Evolutionary conservation across 768 basidiomycete genomes (phyloP).

Genomic region (Epithele typhae): DNA sequence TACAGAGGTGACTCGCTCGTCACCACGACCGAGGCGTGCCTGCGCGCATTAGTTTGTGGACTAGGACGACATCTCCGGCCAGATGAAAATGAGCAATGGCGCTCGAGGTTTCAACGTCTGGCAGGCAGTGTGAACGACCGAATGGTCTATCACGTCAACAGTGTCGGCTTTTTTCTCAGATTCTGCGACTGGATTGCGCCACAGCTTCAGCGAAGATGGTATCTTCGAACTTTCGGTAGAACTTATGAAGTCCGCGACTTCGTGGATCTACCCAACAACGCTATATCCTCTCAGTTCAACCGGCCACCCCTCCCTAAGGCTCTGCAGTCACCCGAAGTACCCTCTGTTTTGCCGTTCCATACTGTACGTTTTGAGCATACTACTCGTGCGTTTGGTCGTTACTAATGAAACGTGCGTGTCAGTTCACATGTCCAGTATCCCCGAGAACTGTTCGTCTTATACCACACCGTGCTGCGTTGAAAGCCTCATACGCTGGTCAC

Average conservation of each 20-base stretch:
- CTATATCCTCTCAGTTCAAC: slow-evolving; percentile 12
- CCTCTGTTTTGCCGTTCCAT: slow-evolving; percentile 46
- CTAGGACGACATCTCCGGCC: slow-evolving; percentile 21
- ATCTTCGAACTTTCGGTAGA: slow-evolving; percentile 34
- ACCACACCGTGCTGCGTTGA: slow-evolving; percentile 43
- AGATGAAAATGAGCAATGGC: slow-evolving; percentile 29
- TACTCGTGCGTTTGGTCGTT: not conserved
- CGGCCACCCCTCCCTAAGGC: slow-evolving; percentile 18
- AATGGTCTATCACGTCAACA: slow-evolving; percentile 26
- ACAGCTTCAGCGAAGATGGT: slow-evolving; percentile 39
- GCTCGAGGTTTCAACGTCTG: slow-evolving; percentile 27
- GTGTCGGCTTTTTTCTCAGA: slow-evolving; percentile 41
- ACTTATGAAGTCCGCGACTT: slow-evolving; percentile 17
- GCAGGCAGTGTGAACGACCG: slow-evolving; percentile 21
- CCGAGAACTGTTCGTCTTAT: slow-evolving; percentile 40
- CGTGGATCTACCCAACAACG: slow-evolving; percentile 5
- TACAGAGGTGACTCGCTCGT: slow-evolving; percentile 23
- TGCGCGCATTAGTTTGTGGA: slow-evolving; percentile 29
- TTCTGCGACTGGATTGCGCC: slow-evolving; percentile 41
- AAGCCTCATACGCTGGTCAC: slow-evolving; percentile 39
- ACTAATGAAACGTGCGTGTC: not conserved
- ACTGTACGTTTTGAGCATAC: slow-evolving; percentile 33
- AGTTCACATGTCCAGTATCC: slow-evolving; percentile 45
- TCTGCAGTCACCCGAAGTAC: slow-evolving; percentile 30
- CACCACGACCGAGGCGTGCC: slow-evolving; percentile 32